Evolutionary conservation across 345 rosid species (phyloP).

Genomic region (Cardamine occulta): DNA sequence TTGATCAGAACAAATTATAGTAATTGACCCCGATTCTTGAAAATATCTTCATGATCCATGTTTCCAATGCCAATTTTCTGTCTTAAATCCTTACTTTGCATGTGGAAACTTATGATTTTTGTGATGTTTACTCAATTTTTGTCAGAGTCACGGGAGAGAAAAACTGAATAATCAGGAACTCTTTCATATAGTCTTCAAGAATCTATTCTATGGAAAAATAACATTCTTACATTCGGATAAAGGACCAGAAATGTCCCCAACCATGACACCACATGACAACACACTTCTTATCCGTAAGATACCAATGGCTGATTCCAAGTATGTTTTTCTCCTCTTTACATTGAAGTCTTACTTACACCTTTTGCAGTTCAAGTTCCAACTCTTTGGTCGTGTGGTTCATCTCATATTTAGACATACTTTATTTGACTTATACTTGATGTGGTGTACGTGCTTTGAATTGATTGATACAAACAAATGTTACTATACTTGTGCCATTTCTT

Average conservation of each 20-base stretch:
- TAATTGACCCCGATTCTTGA: background rate
- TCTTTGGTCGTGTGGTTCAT: too few species aligned
- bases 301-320: slow-evolving; percentile 67
- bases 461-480: background rate
- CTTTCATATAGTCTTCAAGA: slow-evolving; percentile 58
- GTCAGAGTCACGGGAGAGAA: slow-evolving; percentile 69
- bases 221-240: slow-evolving; percentile 73
- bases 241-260: slow-evolving; percentile 74
- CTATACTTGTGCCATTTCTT: background rate
- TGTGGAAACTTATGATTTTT: slow-evolving; percentile 16
- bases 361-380: too few species aligned
- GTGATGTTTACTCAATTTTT: background rate
- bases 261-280: slow-evolving; percentile 61
- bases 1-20: background rate
- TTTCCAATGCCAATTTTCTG: background rate
- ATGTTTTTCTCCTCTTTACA: slow-evolving; percentile 13
- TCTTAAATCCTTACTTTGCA: background rate
- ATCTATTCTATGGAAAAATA: slow-evolving; percentile 73
- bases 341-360: too few species aligned
- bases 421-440: background rate
- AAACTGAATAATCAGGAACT: slow-evolving; percentile 58
- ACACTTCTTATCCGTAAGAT: slow-evolving; percentile 89
- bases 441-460: background rate
- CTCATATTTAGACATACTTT: background rate
- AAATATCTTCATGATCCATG: background rate